phyloP scores from a whole-genome alignment of 164 flowering plant species.

The Magnolia officinalis region DNA sequence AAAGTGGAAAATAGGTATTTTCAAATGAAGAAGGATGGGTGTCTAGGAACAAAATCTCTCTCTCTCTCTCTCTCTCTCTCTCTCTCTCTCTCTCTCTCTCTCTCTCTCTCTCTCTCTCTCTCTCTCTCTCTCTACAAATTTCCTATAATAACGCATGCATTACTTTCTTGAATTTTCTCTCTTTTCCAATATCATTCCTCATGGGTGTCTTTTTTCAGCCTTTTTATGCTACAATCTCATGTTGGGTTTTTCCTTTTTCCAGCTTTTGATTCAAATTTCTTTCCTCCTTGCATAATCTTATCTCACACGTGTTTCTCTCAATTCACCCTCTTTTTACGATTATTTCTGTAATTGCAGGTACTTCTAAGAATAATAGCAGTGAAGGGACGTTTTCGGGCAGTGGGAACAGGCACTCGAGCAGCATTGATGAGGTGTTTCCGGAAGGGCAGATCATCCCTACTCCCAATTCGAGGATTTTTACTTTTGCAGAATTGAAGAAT shows the following conservation, averaged over 20 bases:
- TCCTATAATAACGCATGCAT: too few relatives aligned
- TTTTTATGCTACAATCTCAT: not conserved
- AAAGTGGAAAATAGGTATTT: too few relatives aligned
- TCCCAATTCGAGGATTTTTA: constrained; percentile 49
- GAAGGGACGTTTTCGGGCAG: not conserved
- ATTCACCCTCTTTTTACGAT: not conserved
- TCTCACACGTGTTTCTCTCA: not conserved
- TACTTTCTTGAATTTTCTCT: too few relatives aligned
- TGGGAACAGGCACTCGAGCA: not conserved
- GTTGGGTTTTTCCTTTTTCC: not conserved
- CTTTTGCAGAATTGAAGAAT: constrained; percentile 46
- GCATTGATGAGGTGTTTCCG: constrained; percentile 23
- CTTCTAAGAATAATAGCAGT: not conserved
- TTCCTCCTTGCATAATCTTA: not conserved
- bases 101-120: too few relatives aligned
- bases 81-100: too few relatives aligned
- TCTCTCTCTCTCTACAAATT: too few relatives aligned
- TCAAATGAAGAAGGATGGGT: too few relatives aligned
- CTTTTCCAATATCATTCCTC: not conserved
- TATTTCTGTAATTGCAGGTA: not conserved
- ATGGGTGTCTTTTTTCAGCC: not conserved
- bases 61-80: too few relatives aligned
- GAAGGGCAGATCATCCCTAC: constrained; percentile 42
- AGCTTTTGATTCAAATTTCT: not conserved
- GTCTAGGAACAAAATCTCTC: too few relatives aligned